Conservation (phyloP, 495 filamentous ascomycete species). For the Pseudevernia furfuracea region DNA sequence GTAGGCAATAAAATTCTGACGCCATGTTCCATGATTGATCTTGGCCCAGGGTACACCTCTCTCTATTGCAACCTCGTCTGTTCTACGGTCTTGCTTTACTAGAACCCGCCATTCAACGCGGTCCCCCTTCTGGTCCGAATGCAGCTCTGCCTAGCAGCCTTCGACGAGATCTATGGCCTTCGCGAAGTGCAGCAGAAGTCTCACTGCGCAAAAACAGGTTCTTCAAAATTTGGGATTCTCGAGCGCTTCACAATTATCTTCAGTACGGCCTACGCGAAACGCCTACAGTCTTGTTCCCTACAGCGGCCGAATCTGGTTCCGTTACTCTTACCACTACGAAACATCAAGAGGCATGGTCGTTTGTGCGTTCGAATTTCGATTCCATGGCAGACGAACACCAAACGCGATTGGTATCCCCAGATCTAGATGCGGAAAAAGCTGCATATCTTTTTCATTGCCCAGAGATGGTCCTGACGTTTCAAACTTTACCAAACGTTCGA, state of each 20-base stretch:
- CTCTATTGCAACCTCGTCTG: slow-evolving; percentile 39
- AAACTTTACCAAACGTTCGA: slow-evolving; percentile 6
- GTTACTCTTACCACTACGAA: slow-evolving; percentile 55
- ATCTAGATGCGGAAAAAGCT: not conserved
- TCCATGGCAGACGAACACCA: not conserved
- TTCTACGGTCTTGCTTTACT: slow-evolving; percentile 38
- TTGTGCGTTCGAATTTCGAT: slow-evolving; percentile 15
- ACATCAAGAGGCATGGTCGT: slow-evolving; percentile 51
- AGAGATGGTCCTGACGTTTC: slow-evolving; percentile 8
- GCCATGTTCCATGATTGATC: not conserved
- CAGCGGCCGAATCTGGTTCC: slow-evolving; percentile 33
- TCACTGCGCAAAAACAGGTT: slow-evolving; percentile 20
- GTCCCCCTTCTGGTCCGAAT: not conserved
- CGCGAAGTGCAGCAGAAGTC: slow-evolving; percentile 20
- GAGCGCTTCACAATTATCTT: slow-evolving; percentile 25
- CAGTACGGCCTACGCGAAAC: slow-evolving; percentile 24
- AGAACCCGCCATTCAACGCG: slow-evolving; percentile 36
- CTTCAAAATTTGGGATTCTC: slow-evolving; percentile 25
- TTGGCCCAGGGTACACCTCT: slow-evolving; percentile 27
- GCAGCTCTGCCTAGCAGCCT: not conserved
- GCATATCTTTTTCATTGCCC: slow-evolving; percentile 3
- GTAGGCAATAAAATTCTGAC: slow-evolving; percentile 8
- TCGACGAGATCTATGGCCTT: slow-evolving; percentile 23
- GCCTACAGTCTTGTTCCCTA: slow-evolving; percentile 38
- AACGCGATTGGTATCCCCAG: slow-evolving; percentile 8